These are phyloP conservation scores for Echeveria elegans DNA, from an alignment of 164 flowering plant species.

Conservation along the genomic window DNA sequence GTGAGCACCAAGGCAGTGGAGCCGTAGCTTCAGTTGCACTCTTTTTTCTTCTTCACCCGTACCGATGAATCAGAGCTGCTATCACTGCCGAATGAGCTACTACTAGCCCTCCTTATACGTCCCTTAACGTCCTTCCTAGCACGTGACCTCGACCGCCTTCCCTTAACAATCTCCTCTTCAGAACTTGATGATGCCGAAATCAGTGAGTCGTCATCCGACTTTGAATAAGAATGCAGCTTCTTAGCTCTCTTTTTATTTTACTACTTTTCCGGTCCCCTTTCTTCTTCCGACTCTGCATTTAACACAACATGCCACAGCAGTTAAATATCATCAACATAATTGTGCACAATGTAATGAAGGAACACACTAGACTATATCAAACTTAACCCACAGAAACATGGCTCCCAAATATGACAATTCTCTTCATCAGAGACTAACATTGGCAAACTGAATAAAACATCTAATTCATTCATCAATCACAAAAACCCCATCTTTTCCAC, in stretches of 20 bases:
- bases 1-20: no score
- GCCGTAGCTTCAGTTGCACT: constrained; percentile 17
- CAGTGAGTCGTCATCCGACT: constrained; percentile 26
- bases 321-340: background rate
- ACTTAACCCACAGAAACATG: no score
- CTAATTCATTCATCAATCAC: background rate
- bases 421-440: no score
- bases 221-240: constrained; percentile 43
- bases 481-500: background rate
- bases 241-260: constrained; percentile 47
- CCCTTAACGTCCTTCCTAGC: constrained; percentile 22
- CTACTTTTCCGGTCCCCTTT: constrained; percentile 27
- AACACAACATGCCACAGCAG: background rate
- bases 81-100: constrained; percentile 27
- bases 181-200: constrained; percentile 26
- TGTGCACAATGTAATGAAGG: no score
- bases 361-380: no score
- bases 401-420: no score
- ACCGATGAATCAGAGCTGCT: constrained; percentile 21
- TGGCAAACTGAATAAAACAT: no score
- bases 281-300: constrained; percentile 27
- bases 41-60: constrained; percentile 26
- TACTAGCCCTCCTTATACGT: constrained; percentile 32
- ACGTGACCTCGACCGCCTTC: constrained; percentile 33
- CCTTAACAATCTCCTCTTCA: constrained; percentile 26